phyloP scores from a whole-genome alignment of 176 grass and related monocot genomes.

The Pontederia paniculata region DNA sequence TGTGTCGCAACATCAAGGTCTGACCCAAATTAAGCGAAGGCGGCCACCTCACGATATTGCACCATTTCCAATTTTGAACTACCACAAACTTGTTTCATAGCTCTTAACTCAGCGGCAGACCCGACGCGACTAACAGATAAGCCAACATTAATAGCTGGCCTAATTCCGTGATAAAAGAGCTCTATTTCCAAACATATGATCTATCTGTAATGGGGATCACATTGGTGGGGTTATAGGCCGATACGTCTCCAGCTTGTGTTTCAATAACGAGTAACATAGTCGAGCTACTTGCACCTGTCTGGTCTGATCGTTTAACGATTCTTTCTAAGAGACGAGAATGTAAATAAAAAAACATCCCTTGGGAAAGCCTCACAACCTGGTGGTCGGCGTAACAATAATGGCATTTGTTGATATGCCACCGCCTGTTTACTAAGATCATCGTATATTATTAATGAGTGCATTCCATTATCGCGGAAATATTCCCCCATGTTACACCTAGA shows the following conservation, averaged over 20 bases:
- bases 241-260: constrained; percentile 4
- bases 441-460: neutral
- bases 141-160: too few species aligned
- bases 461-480: neutral
- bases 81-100: too few species aligned
- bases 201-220: too few species aligned
- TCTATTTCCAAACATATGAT: too few species aligned
- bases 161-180: too few species aligned
- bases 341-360: constrained; percentile 1
- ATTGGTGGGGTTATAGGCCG: too few species aligned
- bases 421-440: constrained; percentile 1
- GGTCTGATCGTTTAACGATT: neutral
- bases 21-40: neutral
- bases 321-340: neutral
- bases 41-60: too few species aligned
- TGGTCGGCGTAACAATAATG: constrained; percentile 5
- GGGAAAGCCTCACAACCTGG: neutral
- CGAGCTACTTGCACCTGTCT: neutral
- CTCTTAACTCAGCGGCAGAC: too few species aligned
- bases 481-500: neutral
- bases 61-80: too few species aligned
- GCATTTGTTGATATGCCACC: constrained; percentile 2
- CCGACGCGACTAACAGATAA: too few species aligned
- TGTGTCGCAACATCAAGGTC: constrained; percentile 4
- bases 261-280: neutral